phyloP scores from a whole-genome alignment of 148 eudicot genomes.

The Amaranthus hypochondriacus region DNA sequence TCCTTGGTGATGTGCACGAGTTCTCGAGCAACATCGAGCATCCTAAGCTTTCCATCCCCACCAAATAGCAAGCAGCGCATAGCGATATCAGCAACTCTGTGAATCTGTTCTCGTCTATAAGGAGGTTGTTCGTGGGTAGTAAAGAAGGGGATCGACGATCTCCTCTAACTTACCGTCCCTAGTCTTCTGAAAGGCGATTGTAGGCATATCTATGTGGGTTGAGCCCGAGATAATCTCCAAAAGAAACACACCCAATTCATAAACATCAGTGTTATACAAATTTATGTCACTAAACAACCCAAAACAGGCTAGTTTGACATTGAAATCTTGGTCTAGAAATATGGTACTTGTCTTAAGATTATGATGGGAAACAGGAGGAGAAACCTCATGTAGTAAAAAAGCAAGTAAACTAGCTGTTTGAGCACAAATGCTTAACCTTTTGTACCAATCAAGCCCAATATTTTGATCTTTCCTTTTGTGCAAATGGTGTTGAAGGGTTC shows the following conservation, averaged over 20 bases:
- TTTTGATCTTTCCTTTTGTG: conserved; percentile 22
- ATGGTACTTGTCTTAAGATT: conserved; percentile 52
- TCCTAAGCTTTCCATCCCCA: conserved; percentile 53
- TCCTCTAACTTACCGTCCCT: conserved; percentile 72
- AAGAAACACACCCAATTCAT: conserved; percentile 61
- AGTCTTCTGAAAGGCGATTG: conserved; percentile 51
- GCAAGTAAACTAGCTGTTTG: conserved; percentile 63
- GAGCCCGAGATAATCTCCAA: conserved; percentile 66
- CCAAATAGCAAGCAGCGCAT: conserved; percentile 77
- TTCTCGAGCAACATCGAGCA: conserved; percentile 69
- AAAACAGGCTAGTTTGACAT: conserved; percentile 55
- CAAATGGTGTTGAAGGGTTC: conserved; percentile 51
- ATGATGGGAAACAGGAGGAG: conserved; percentile 62
- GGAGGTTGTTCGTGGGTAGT: conserved; percentile 73
- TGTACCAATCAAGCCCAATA: conserved; percentile 58
- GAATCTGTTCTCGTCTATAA: conserved; percentile 56
- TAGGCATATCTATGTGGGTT: conserved; percentile 28
- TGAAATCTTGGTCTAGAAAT: conserved; percentile 48
- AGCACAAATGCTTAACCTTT: conserved; percentile 57
- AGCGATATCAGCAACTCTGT: conserved; percentile 63
- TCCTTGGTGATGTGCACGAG: conserved; percentile 45
- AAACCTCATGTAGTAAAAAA: conserved; percentile 55
- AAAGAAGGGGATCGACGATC: conserved; percentile 63
- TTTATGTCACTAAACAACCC: conserved; percentile 25
- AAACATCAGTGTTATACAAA: conserved; percentile 51